Percentiles rank a stretch among this genome's conserved stretches.
Evolutionary conservation across 495 filamentous ascomycete genomes (phyloP).

Genomic region (Lasiosphaeria ovina): DNA sequence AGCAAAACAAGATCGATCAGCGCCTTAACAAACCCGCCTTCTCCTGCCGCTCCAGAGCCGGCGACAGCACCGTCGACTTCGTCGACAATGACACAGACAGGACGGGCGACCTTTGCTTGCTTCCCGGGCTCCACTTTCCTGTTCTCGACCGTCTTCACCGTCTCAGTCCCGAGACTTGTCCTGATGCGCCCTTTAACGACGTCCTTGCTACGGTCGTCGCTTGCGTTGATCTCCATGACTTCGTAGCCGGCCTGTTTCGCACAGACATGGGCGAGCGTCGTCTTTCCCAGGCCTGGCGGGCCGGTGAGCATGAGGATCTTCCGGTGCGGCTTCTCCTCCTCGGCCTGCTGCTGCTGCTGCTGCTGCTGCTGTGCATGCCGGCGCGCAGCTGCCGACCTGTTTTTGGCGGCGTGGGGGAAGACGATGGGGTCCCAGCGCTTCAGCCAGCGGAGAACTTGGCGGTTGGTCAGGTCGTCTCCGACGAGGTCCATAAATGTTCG

Average conservation of each 20-base stretch:
- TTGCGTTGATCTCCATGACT: conserved; percentile 85
- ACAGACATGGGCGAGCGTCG: conserved; percentile 93
- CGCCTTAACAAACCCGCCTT: conserved; percentile 91
- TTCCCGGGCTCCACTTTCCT: conserved; percentile 56
- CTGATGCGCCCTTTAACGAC: conserved; percentile 88
- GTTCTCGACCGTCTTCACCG: conserved; percentile 76
- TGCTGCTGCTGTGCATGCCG: conserved; percentile 32
- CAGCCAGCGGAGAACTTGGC: conserved; percentile 87
- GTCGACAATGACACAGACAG: conserved; percentile 91
- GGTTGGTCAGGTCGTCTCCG: conserved; percentile 91
- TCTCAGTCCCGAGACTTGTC: conserved; percentile 86
- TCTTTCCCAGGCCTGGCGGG: conserved; percentile 92
- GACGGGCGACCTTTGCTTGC: conserved; percentile 71
- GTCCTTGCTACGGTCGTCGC: conserved; percentile 69
- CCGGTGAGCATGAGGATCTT: conserved; percentile 90
- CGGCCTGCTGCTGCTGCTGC: conserved; percentile 36
- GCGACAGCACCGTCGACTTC: conserved; percentile 92
- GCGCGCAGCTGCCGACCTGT: conserved; percentile 42
- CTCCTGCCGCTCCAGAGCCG: conserved; percentile 65
- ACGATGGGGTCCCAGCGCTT: conserved; percentile 93
- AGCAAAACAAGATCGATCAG: conserved; percentile 81
- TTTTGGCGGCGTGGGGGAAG: conserved; percentile 67
- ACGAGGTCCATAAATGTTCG: conserved; percentile 88
- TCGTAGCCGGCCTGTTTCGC: conserved; percentile 94
- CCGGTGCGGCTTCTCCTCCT: conserved; percentile 67